Percentiles rank a stretch among this genome's conserved stretches.
phyloP scores from a whole-genome alignment of 805 yeast species.

The Novakomyces olei region DNA sequence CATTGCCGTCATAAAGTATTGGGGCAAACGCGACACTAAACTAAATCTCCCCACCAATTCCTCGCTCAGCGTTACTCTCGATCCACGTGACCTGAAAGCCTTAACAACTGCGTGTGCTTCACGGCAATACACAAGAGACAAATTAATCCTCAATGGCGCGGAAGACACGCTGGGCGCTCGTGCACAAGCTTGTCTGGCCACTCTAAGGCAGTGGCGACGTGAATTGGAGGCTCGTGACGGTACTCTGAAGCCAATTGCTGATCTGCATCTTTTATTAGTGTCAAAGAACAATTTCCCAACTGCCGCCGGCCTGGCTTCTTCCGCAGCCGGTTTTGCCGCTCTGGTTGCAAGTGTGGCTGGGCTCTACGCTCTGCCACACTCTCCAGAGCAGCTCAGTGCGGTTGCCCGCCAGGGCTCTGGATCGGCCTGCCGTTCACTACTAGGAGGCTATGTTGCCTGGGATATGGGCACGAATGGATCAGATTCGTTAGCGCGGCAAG shows the following conservation, averaged over 20 bases:
- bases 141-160: conserved; percentile 69
- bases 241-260: conserved; percentile 32
- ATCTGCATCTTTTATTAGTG: conserved; percentile 52
- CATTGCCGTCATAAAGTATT: conserved; percentile 90
- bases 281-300: conserved; percentile 96
- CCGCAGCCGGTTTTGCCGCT: conserved; percentile 98
- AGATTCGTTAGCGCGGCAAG: conserved; percentile 84
- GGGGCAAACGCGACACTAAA: conserved; percentile 90
- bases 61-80: conserved; percentile 80
- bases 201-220: conserved; percentile 45
- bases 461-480: conserved; percentile 90
- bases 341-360: conserved; percentile 72
- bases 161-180: conserved; percentile 45
- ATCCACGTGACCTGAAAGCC: conserved; percentile 79
- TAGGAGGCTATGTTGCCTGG: conserved; percentile 98
- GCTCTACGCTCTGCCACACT: conserved; percentile 66
- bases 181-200: conserved; percentile 41
- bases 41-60: conserved; percentile 90
- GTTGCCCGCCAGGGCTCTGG: conserved; percentile 98
- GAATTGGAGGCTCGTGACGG: conserved; percentile 35
- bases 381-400: conserved; percentile 63
- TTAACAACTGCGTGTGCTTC: conserved; percentile 70
- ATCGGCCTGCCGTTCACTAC: conserved; percentile 88
- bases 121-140: conserved; percentile 33
- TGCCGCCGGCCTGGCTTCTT: conserved; percentile 94